A percentile compares a stretch with the other conserved stretches of the same genome.
phyloP scores from a whole-genome alignment of 78 protist genomes.

The slime mould (Dictyostelium discoideum) region DNA sequence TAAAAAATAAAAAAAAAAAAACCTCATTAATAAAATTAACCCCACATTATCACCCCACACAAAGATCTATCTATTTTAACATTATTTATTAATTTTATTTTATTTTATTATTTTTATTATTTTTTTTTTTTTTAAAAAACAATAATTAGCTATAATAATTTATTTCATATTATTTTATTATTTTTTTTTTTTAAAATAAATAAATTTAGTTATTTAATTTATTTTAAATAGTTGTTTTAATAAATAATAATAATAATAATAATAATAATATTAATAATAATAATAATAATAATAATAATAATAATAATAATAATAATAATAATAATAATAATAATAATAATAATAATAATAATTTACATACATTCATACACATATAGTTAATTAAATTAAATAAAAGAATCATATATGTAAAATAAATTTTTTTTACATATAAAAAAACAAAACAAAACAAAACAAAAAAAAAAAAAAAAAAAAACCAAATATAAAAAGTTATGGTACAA shows the following conservation, averaged over 20 bases:
- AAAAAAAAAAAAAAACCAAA: background rate
- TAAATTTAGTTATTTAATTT: conserved; percentile 6
- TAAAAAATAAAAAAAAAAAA: too few species aligned
- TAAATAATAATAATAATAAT: too few species aligned
- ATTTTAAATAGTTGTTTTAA: background rate
- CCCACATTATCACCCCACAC: background rate
- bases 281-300: too few species aligned
- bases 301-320: too few species aligned
- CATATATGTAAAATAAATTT: background rate
- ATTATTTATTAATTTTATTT: too few species aligned
- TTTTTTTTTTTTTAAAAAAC: background rate
- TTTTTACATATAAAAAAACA: background rate
- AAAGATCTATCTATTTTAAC: background rate
- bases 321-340: too few species aligned
- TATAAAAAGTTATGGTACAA: background rate
- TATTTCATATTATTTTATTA: background rate
- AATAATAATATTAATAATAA: too few species aligned
- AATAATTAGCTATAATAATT: background rate
- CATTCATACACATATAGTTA: background rate
- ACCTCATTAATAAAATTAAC: background rate
- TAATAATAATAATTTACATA: background rate
- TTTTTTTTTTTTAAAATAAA: background rate
- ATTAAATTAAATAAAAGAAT: background rate
- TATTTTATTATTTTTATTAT: too few species aligned
- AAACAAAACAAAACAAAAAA: background rate